A percentile compares a stretch with the other conserved stretches of the same genome.
Conservation (phyloP, 2,329 filamentous ascomycete species). For the Paracoccidioides brasiliensis region DNA sequence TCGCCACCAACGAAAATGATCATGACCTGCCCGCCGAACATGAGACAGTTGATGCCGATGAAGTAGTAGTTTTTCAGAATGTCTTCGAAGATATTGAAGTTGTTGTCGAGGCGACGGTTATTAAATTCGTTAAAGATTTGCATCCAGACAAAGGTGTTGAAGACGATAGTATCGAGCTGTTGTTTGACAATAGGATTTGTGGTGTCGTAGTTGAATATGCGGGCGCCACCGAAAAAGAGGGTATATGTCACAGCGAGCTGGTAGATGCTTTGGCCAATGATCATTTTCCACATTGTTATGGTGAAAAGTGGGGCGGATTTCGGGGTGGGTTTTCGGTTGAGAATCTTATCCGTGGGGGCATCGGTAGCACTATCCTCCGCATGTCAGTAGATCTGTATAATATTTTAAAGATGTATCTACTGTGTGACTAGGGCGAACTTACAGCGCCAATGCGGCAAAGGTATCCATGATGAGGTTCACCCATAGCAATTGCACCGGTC, state of each 20-base stretch:
- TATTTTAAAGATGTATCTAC: background rate
- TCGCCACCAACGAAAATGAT: conserved; percentile 77
- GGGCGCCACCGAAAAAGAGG: conserved; percentile 60
- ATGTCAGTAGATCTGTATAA: conserved; percentile 3
- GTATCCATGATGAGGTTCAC: conserved; percentile 98
- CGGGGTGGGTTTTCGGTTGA: conserved; percentile 65
- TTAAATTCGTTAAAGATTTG: conserved; percentile 98
- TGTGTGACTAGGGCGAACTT: conserved; percentile 6
- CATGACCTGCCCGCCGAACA: conserved; percentile 78
- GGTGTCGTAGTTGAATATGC: conserved; percentile 47
- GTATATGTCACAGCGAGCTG: conserved; percentile 69
- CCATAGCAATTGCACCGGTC: conserved; percentile 85
- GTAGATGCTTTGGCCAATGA: conserved; percentile 80
- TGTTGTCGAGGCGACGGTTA: conserved; percentile 86
- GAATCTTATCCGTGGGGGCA: conserved; percentile 67
- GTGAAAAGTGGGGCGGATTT: conserved; percentile 70
- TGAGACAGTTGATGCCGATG: conserved; percentile 67
- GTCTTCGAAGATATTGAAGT: conserved; percentile 90
- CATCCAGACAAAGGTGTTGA: conserved; percentile 99
- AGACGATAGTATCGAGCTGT: conserved; percentile 68
- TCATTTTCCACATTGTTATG: conserved; percentile 98
- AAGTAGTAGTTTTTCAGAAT: conserved; percentile 80
- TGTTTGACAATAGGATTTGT: conserved; percentile 30
- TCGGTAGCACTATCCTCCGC: conserved; percentile 51
- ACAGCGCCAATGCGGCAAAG: conserved; percentile 70